These are phyloP conservation scores for Pisolithus orientalis DNA, from an alignment of 768 basidiomycete species.

Conservation along the genomic window DNA sequence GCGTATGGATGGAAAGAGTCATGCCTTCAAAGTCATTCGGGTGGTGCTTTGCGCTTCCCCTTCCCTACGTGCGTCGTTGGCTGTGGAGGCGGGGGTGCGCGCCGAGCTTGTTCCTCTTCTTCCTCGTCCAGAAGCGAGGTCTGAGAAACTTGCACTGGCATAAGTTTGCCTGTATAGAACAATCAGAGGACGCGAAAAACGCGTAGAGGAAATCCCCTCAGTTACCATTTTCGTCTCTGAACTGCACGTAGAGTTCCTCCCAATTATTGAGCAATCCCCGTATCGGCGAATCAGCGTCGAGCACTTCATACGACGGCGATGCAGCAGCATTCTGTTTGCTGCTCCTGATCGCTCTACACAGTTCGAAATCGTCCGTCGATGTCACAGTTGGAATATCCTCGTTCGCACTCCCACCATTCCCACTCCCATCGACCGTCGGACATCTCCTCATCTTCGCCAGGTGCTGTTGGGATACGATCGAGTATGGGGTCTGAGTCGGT, in stretches of 20 bases:
- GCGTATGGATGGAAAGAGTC: background rate
- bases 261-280: constrained; percentile 53
- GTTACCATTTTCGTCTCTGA: constrained; percentile 56
- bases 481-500: constrained; percentile 18
- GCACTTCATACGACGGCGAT: constrained; percentile 38
- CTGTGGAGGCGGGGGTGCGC: constrained; percentile 11
- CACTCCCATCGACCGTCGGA: constrained; percentile 5
- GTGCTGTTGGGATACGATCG: constrained; percentile 23
- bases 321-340: constrained; percentile 34
- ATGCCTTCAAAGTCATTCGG: constrained; percentile 14
- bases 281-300: constrained; percentile 38
- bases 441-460: constrained; percentile 21
- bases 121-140: constrained; percentile 60
- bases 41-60: constrained; percentile 58
- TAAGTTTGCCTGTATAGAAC: constrained; percentile 42
- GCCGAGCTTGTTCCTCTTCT: constrained; percentile 32
- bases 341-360: constrained; percentile 50
- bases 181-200: background rate
- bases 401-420: constrained; percentile 11
- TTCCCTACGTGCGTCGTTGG: constrained; percentile 33
- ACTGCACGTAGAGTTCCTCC: constrained; percentile 65
- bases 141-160: constrained; percentile 53
- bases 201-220: constrained; percentile 14
- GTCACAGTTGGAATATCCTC: constrained; percentile 32
- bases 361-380: constrained; percentile 50